Evolutionary conservation across 306 rosid genomes (phyloP), one percentile per base, ranked within the genome.

Genomic region (Boehmeria nivea): DNA sequence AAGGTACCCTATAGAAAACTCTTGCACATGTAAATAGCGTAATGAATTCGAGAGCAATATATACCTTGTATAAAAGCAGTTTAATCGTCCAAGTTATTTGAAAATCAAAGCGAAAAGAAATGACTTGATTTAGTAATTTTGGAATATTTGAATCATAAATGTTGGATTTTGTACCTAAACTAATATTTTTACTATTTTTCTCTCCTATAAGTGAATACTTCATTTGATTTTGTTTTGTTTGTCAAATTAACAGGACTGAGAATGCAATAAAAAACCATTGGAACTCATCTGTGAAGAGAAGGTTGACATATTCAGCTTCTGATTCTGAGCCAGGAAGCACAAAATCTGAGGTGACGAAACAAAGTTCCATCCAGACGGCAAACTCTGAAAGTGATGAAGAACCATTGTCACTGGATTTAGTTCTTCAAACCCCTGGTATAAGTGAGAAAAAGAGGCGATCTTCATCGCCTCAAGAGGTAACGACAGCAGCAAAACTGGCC

Each of bases 221-320:
- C n/a, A n/a, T n/a, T 31, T 31, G 9, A 31, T 31, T 31, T 31
- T 4, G 36, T 31, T 31, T 31, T 10, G 5, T 4, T 31, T 6
- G 9, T 31, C 36, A 6, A 31, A 31, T 31, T 31, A 31, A 1
- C 65, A 77, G 80, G 77, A 65, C 76, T 19, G 83, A 78, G 47
- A 73, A 73, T 52, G 25, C 71, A 18, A 78, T 78, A 39, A 78
- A 78, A 53, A 73, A 78, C 47, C 58, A 69, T 25, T 78, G 77
- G 83, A 78, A 73, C 51, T 69, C 71, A 61, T 61, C 77, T 6
- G 13, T 66, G 51, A 70, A 43, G 74, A 78, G 65, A 54, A 78
- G 44, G 54, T 8, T 34, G 23, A 38, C 51, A n/a, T 24, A 23
- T n/a, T 34, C 38, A 14, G 48, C 43, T 18, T 6, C 40, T n/a